A percentile compares a stretch with the other conserved stretches of the same genome.
Conservation (phyloP, 148 eudicot genomes). For the Camellia japonica region DNA sequence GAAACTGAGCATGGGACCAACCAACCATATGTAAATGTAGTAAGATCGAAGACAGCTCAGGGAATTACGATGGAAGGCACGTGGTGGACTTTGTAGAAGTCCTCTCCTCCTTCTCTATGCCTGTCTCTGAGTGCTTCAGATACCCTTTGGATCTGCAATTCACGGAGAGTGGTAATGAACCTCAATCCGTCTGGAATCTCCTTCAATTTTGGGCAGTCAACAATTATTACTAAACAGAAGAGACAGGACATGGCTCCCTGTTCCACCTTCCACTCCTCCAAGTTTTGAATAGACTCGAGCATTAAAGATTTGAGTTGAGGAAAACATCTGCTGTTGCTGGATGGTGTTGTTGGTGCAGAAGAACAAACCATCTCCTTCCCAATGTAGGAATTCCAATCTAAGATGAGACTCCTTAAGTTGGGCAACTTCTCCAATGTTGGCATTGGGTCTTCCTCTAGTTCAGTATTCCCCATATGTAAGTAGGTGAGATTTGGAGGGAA, state of each 20-base stretch:
- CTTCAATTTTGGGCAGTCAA: background rate
- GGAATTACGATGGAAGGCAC: background rate
- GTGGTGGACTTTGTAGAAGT: slow-evolving; percentile 20
- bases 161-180: slow-evolving; percentile 8
- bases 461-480: background rate
- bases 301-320: slow-evolving; percentile 14
- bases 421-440: slow-evolving; percentile 18
- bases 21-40: background rate
- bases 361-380: slow-evolving; percentile 13
- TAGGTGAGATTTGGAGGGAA: slow-evolving; percentile 5
- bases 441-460: slow-evolving; percentile 22
- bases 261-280: background rate
- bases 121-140: slow-evolving; percentile 10
- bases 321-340: background rate
- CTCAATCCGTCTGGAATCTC: slow-evolving; percentile 19
- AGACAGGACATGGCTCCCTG: slow-evolving; percentile 8
- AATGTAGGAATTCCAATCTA: background rate
- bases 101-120: slow-evolving; percentile 13
- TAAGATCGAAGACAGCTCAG: background rate
- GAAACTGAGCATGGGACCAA: too few relatives aligned
- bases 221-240: background rate
- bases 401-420: background rate
- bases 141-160: background rate
- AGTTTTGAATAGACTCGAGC: too few relatives aligned
- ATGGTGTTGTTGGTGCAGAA: background rate